phyloP scores from a whole-genome alignment of 176 grass and related monocot genomes.

The Aegilops longissima region DNA sequence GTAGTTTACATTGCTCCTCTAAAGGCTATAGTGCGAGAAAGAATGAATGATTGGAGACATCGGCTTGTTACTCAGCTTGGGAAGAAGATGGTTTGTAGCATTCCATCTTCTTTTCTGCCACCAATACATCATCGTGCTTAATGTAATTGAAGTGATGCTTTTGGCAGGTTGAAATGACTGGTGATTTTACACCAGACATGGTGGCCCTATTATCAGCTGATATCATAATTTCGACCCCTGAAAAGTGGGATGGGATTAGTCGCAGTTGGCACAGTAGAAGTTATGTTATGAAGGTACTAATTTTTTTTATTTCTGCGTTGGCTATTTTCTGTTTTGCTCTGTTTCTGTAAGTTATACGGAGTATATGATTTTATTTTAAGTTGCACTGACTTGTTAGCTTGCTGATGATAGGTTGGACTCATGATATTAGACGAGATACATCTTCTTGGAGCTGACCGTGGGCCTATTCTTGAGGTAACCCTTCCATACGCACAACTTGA shows the following conservation, averaged over 20 bases:
- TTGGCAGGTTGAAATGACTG: conserved; percentile 96
- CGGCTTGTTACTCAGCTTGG: conserved; percentile 85
- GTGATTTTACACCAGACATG: conserved; percentile 94
- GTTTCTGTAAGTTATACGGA: conserved; percentile 6
- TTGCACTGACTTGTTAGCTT: conserved; percentile 23
- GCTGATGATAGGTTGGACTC: conserved; percentile 72
- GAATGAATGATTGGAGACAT: conserved; percentile 95
- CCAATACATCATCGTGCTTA: conserved; percentile 11
- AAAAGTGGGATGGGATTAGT: conserved; percentile 99
- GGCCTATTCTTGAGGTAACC: conserved; percentile 96
- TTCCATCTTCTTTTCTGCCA: conserved; percentile 2
- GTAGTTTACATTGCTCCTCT: conserved; percentile 98
- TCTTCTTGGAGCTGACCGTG: conserved; percentile 94
- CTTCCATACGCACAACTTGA: conserved; percentile 27
- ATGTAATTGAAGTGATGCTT: conserved; percentile 21
- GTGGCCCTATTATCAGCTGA: conserved; percentile 87
- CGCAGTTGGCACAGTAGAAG: conserved; percentile 93
- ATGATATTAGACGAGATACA: conserved; percentile 99
- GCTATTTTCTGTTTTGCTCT: neutral
- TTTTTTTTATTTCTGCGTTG: neutral
- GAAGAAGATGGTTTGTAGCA: conserved; percentile 82
- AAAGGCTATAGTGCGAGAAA: conserved; percentile 93
- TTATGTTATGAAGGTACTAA: conserved; percentile 89
- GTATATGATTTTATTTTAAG: neutral
- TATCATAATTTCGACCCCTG: conserved; percentile 98